Evolutionary conservation across 305 asterid genomes (phyloP), one percentile per base, ranked within the genome.

Genomic region (Solanum hybrid): DNA sequence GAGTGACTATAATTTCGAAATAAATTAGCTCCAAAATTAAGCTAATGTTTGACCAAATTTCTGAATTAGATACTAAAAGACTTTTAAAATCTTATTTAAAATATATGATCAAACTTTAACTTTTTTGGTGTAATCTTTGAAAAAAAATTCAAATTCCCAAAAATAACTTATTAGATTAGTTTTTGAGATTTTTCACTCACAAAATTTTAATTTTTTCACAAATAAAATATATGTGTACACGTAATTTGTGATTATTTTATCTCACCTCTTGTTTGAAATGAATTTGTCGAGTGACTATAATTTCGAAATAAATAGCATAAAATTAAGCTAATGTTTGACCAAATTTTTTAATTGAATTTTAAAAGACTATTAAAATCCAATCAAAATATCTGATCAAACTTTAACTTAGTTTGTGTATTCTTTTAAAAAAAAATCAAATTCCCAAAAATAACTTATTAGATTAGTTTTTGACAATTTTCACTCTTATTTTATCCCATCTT

Each of bases 201-300:
- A 51, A 51, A 51, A 51, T 6, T 51, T 51, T 51, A 51, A 51
- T 51, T 51, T 51, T 15, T 51, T 51, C n/a, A 17, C n/a, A 17
- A 51, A 51, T 15, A 51, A 51, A 51, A 51, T 51, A 51, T 51
- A 51, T 51, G 68, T 51, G 68, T 51, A 51, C n/a, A 51, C 10
- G 0, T 1, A 51, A 51, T 0, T 51, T 51, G n/a, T 1, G 6
- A 65, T 65, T 65, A 65, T 65, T 65, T 61, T 20, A 61, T 0
- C 73, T 0, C 73, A 0, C 10, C 0, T 51, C 9, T 0, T 6
- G 0, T 51, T 5, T 51, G 9, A 0, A 51, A 51, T 51, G 22
- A 51, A 51, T 51, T 51, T 0, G 0, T 51, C 2, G 0, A 2
- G 22, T 51, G 8, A 51, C 9, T 17, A 51, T 15, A 51, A 17